phyloP scores from a whole-genome alignment of 2,329 filamentous ascomycete genomes.

The Fusarium illudens region DNA sequence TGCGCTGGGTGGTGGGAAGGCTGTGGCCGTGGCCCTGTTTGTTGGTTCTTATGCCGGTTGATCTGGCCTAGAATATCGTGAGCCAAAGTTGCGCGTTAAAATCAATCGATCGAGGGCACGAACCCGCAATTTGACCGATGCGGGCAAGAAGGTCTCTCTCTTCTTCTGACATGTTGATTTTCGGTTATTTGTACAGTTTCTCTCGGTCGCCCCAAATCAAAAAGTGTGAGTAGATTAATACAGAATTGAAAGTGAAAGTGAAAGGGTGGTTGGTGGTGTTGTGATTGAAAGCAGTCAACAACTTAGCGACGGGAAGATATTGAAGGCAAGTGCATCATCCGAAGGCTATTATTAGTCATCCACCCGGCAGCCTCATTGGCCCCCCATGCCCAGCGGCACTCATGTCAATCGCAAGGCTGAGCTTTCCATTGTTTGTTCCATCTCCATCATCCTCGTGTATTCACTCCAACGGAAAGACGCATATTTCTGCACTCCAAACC shows the following conservation, averaged over 20 bases:
- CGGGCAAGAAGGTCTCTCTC: conserved; percentile 62
- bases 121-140: conserved; percentile 63
- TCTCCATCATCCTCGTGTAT: not conserved
- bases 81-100: conserved; percentile 32
- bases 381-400: not conserved
- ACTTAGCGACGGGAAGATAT: conserved; percentile 5
- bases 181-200: not conserved
- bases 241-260: conserved; percentile 5
- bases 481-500: not conserved
- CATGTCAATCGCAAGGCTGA: conserved; percentile 36
- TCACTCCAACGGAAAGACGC: not conserved
- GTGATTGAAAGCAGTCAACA: not conserved
- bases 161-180: conserved; percentile 55
- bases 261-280: conserved; percentile 4
- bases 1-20: conserved; percentile 41
- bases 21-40: conserved; percentile 52
- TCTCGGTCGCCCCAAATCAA: not conserved
- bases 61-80: conserved; percentile 69
- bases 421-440: conserved; percentile 6
- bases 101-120: conserved; percentile 29
- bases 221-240: not conserved
- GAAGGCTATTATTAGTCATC: conserved; percentile 37
- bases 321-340: conserved; percentile 31
- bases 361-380: conserved; percentile 26
- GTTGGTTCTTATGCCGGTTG: conserved; percentile 78